These are phyloP conservation scores for Calonectria fujianensis DNA, from an alignment of 2,329 filamentous ascomycete species.

Conservation along the genomic window DNA sequence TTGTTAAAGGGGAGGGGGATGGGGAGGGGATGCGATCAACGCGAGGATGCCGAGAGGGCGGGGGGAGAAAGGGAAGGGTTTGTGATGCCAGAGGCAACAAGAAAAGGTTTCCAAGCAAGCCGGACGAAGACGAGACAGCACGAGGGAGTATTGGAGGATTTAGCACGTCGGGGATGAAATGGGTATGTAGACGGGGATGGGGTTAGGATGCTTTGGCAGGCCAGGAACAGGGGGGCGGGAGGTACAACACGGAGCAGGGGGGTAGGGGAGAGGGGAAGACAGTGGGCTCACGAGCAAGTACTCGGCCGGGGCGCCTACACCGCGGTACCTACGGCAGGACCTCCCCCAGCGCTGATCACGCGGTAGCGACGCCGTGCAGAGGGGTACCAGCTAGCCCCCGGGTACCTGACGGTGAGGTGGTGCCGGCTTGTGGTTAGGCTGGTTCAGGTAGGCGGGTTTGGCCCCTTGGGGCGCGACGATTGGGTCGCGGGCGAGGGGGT, in stretches of 20 bases:
- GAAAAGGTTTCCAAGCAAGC: slow-evolving; percentile 41
- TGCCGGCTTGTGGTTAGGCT: slow-evolving; percentile 49
- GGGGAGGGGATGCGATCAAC: slow-evolving; percentile 53
- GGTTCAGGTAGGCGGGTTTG: slow-evolving; percentile 56
- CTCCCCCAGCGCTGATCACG: slow-evolving; percentile 27
- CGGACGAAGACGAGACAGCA: slow-evolving; percentile 46
- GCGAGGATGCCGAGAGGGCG: slow-evolving; percentile 48
- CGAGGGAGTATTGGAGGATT: slow-evolving; percentile 51
- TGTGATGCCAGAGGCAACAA: slow-evolving; percentile 39
- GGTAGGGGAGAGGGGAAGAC: slow-evolving; percentile 47
- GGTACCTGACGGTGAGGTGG: slow-evolving; percentile 51
- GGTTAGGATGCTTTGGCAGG: slow-evolving; percentile 49
- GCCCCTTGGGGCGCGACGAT: slow-evolving; percentile 45
- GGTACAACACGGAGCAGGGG: slow-evolving; percentile 35
- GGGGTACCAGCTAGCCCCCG: slow-evolving; percentile 43
- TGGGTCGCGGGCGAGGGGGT: slow-evolving; percentile 40
- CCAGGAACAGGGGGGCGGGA: slow-evolving; percentile 49
- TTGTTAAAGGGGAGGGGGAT: slow-evolving; percentile 32
- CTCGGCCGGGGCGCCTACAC: slow-evolving; percentile 34
- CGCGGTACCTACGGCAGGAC: slow-evolving; percentile 28
- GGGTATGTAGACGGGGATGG: slow-evolving; percentile 31
- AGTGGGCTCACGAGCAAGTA: slow-evolving; percentile 46
- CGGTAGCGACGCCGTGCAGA: slow-evolving; percentile 23
- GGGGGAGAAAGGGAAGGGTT: slow-evolving; percentile 37
- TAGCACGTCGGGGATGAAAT: slow-evolving; percentile 36